Evolutionary conservation across 1,284 basidiomycete genomes (phyloP).

Genomic region (Cryptococcus sp.): DNA sequence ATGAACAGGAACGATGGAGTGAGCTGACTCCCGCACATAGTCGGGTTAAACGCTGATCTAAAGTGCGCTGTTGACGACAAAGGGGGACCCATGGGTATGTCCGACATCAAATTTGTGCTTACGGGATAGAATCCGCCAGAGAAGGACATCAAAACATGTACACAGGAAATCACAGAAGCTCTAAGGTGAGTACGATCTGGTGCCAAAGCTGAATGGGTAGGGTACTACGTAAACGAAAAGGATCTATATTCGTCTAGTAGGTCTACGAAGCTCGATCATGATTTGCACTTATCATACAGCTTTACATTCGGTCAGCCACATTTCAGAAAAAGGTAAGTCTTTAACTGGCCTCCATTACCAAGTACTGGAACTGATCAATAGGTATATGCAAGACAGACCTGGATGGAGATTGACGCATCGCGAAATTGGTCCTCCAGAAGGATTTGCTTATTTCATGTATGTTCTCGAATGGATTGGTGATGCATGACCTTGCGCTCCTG

Average conservation of each 20-base stretch:
- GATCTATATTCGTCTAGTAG: slow-evolving; percentile 67
- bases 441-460: slow-evolving; percentile 83
- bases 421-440: slow-evolving; percentile 55
- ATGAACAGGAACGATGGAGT: slow-evolving; percentile 72
- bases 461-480: slow-evolving; percentile 35
- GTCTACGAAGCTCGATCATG: slow-evolving; percentile 1
- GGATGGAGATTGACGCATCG: slow-evolving; percentile 32
- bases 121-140: slow-evolving; percentile 67
- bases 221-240: slow-evolving; percentile 56
- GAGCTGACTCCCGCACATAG: slow-evolving; percentile 1
- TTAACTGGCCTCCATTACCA: background rate
- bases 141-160: slow-evolving; percentile 70
- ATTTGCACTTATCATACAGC: slow-evolving; percentile 17
- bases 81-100: slow-evolving; percentile 81
- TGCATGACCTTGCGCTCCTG: too few species aligned
- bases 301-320: slow-evolving; percentile 89
- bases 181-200: slow-evolving; percentile 56
- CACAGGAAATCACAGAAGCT: slow-evolving; percentile 73
- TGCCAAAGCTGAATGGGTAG: slow-evolving; percentile 46
- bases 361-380: background rate
- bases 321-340: slow-evolving; percentile 67
- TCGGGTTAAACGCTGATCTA: slow-evolving; percentile 4
- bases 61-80: slow-evolving; percentile 77
- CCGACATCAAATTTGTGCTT: background rate
- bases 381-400: slow-evolving; percentile 29